Evolutionary conservation across 1,284 basidiomycete species (phyloP).

Genomic region (Irpex sp.): DNA sequence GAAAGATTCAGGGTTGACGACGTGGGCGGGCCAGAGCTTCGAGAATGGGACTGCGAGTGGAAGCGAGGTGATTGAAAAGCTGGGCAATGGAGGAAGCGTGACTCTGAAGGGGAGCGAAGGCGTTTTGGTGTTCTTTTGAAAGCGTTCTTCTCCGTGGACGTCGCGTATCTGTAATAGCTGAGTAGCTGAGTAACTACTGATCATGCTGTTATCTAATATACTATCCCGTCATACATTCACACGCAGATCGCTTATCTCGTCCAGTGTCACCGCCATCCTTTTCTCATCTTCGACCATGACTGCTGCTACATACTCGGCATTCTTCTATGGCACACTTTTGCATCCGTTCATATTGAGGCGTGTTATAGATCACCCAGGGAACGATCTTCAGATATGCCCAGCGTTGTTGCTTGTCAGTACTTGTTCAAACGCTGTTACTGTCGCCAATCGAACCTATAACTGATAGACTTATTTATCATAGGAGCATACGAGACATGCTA

Average conservation of each 20-base stretch:
- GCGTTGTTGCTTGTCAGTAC: constrained; percentile 42
- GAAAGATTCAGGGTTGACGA: constrained; percentile 24
- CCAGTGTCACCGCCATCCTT: not conserved
- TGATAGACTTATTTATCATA: constrained; percentile 22
- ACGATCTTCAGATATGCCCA: constrained; percentile 41
- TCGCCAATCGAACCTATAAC: too few species aligned
- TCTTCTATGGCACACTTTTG: constrained; percentile 82
- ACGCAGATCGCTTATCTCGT: not conserved
- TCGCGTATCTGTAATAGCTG: too few species aligned
- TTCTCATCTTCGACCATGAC: not conserved
- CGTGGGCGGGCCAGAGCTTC: constrained; percentile 35
- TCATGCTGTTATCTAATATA: not conserved
- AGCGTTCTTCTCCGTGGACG: not conserved
- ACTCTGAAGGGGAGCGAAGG: constrained; percentile 29
- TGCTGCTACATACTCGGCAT: constrained; percentile 41
- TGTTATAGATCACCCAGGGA: constrained; percentile 46
- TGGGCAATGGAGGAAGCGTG: constrained; percentile 19
- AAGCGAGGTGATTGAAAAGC: constrained; percentile 21
- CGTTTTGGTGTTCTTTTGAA: constrained; percentile 29
- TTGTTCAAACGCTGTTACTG: too few species aligned
- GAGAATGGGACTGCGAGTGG: constrained; percentile 28
- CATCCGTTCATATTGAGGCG: constrained; percentile 50
- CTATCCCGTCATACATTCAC: not conserved
- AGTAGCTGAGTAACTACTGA: not conserved
- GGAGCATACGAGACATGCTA: constrained; percentile 77